Conservation (phyloP, 2,329 filamentous ascomycete species). For the Penicillium sp. region DNA sequence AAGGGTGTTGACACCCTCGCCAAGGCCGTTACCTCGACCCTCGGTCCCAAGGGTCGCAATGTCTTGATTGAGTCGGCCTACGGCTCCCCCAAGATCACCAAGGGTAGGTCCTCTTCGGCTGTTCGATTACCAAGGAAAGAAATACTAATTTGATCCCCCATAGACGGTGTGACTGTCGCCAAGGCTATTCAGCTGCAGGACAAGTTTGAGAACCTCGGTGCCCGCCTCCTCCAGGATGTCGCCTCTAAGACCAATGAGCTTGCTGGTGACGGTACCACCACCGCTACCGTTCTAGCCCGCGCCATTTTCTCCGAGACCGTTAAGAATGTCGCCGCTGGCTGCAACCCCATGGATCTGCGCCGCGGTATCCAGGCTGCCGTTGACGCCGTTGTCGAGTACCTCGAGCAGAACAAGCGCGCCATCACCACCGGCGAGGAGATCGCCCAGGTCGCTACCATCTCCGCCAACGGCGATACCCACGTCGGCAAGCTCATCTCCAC, state of each 20-base stretch:
- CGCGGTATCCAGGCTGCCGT: constrained; percentile 96
- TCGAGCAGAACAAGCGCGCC: constrained; percentile 94
- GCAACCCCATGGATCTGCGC: constrained; percentile 99
- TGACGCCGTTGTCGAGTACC: constrained; percentile 87
- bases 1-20: constrained; percentile 95
- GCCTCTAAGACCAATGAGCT: constrained; percentile 99
- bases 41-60: constrained; percentile 97
- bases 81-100: constrained; percentile 98
- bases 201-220: constrained; percentile 99
- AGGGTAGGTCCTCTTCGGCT: constrained; percentile 64
- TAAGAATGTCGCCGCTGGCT: constrained; percentile 98
- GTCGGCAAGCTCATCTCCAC: constrained; percentile 94
- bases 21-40: constrained; percentile 90
- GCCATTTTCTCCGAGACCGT: constrained; percentile 99
- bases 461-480: constrained; percentile 92
- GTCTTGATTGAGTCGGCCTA: constrained; percentile 98
- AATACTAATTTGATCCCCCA: constrained; percentile 15
- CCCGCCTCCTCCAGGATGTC: constrained; percentile 93
- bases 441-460: constrained; percentile 96
- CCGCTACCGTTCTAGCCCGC: constrained; percentile 91
- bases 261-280: constrained; percentile 97
- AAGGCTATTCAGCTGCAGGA: constrained; percentile 91
- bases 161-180: constrained; percentile 84
- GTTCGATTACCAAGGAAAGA: background rate
- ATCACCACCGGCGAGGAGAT: constrained; percentile 98